phyloP scores from a whole-genome alignment of 1,139 yeast genomes.

The Saccharomycopsis hybrid region DNA sequence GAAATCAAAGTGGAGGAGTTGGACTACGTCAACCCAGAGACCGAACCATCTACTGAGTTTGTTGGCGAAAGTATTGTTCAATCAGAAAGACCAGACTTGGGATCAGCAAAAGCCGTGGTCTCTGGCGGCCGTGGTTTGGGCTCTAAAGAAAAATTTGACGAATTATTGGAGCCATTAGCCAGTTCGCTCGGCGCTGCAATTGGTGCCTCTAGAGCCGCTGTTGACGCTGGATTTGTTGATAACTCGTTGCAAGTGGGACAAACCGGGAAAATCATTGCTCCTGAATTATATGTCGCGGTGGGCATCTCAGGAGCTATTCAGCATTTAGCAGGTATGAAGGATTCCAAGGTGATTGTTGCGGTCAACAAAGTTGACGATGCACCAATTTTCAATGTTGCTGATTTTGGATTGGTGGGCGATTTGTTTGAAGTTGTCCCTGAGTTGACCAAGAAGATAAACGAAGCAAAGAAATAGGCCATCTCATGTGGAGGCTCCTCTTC shows the following conservation, averaged over 20 bases:
- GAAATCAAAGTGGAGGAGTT: conserved; percentile 21
- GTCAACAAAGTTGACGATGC: conserved; percentile 93
- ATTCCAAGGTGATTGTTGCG: conserved; percentile 87
- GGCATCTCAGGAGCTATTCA: conserved; percentile 98
- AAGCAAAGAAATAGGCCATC: conserved; percentile 1
- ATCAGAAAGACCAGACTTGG: conserved; percentile 87
- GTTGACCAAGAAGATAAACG: conserved; percentile 53
- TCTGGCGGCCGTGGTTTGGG: conserved; percentile 95
- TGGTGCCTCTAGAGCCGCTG: conserved; percentile 98
- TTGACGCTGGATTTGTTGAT: conserved; percentile 91
- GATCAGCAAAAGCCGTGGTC: conserved; percentile 73
- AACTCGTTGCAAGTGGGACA: conserved; percentile 98
- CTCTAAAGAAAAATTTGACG: conserved; percentile 80
- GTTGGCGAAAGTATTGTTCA: conserved; percentile 66
- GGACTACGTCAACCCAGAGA: conserved; percentile 29
- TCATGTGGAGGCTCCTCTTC: too few relatives aligned
- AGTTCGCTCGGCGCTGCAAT: conserved; percentile 82
- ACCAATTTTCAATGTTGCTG: conserved; percentile 88
- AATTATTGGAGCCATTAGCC: conserved; percentile 77
- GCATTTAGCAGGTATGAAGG: conserved; percentile 98
- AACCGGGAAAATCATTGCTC: conserved; percentile 97
- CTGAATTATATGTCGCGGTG: conserved; percentile 85
- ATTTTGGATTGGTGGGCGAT: conserved; percentile 85
- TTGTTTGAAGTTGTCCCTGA: conserved; percentile 82
- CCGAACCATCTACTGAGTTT: conserved; percentile 41